Percentiles rank a stretch among this genome's conserved stretches.
Evolutionary conservation across 2,329 filamentous ascomycete species (phyloP).

Genomic region (Fusarium veterinarium): DNA sequence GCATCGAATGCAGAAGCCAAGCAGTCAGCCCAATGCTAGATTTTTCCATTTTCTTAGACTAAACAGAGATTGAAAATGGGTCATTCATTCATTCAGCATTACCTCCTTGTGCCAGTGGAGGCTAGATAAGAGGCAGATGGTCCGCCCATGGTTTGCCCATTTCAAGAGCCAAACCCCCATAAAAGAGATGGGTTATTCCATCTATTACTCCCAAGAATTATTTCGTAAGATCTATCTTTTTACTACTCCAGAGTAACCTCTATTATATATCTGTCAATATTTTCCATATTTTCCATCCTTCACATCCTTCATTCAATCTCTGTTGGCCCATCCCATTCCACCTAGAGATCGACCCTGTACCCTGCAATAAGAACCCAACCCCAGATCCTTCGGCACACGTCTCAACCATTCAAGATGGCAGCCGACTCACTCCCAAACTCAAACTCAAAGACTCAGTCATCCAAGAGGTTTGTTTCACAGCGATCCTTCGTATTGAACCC

Average conservation of each 20-base stretch:
- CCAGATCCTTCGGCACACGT: neutral
- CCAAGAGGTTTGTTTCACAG: neutral
- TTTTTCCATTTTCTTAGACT: constrained; percentile 7
- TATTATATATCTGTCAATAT: neutral
- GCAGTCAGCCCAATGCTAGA: neutral
- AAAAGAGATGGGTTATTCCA: neutral
- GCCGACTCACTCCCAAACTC: neutral
- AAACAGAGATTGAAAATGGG: constrained; percentile 8
- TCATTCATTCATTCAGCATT: neutral
- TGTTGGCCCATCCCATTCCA: neutral
- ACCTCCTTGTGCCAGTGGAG: neutral
- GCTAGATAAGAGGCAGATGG: constrained; percentile 3
- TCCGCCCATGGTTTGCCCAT: neutral
- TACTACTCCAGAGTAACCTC: neutral
- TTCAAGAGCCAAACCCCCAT: neutral
- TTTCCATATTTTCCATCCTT: neutral
- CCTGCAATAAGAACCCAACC: neutral
- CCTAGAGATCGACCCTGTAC: neutral
- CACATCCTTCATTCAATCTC: neutral
- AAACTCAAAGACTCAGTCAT: neutral
- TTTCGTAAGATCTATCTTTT: neutral
- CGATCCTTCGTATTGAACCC: neutral
- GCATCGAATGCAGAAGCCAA: neutral
- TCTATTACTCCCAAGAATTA: neutral
- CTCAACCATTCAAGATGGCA: neutral